phyloP scores from a whole-genome alignment of 441 rosid species.

The Gossypium trilobum region DNA sequence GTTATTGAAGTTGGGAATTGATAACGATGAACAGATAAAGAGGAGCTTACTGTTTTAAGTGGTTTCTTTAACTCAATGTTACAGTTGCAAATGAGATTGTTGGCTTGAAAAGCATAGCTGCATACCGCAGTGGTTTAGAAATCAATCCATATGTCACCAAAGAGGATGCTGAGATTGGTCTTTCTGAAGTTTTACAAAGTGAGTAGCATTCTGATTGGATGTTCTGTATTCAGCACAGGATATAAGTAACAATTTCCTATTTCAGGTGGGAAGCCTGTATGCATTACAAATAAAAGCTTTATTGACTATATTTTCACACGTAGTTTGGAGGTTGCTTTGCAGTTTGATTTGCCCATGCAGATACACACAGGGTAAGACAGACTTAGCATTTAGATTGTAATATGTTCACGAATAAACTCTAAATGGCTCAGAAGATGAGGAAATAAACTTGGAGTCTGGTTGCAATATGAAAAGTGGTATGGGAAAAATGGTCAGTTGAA shows the following conservation, averaged over 20 bases:
- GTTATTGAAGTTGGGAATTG: not conserved
- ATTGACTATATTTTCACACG: constrained; percentile 60
- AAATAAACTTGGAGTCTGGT: not conserved
- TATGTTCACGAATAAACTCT: not conserved
- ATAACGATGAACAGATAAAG: not conserved
- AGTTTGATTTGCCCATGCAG: constrained; percentile 71
- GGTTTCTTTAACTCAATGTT: constrained; percentile 43
- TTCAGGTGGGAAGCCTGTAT: constrained; percentile 68
- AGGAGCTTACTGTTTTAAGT: not conserved
- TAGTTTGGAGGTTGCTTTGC: constrained; percentile 56
- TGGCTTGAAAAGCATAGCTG: constrained; percentile 83
- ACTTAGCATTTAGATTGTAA: constrained; percentile 11
- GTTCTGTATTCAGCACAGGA: constrained; percentile 7
- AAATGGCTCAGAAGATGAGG: not conserved
- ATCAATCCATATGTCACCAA: constrained; percentile 51
- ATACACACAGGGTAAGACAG: constrained; percentile 87
- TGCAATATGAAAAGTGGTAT: not conserved
- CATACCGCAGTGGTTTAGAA: constrained; percentile 82
- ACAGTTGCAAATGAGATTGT: constrained; percentile 52
- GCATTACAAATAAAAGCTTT: constrained; percentile 55
- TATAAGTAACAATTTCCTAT: constrained; percentile 22
- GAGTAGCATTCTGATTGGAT: constrained; percentile 22
- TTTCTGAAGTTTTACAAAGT: constrained; percentile 53
- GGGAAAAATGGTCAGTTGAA: not conserved
- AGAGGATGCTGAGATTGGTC: constrained; percentile 69